Conservation (phyloP, 1,284 basidiomycete genomes). For the Ustilago hordei region DNA sequence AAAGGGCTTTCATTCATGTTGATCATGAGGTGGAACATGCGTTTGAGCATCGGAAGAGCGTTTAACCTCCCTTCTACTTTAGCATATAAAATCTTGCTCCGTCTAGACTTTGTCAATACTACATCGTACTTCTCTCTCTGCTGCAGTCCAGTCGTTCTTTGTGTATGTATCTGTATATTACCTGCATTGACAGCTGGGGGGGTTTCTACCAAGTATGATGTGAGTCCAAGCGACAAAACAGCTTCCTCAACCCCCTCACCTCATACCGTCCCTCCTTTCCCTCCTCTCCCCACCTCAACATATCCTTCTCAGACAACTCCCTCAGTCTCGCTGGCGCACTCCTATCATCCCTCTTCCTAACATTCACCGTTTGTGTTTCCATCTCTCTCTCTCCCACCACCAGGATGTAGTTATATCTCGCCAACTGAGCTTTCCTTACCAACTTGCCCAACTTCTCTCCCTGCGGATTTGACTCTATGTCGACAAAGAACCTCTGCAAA, state of each 20-base stretch:
- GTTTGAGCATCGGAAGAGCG: conserved; percentile 56
- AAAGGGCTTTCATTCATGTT: conserved; percentile 70
- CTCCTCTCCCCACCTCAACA: background rate
- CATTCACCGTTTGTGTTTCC: conserved; percentile 49
- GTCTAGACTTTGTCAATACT: background rate
- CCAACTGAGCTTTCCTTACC: conserved; percentile 58
- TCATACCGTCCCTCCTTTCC: conserved; percentile 18
- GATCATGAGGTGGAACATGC: conserved; percentile 61
- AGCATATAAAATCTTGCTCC: too few species aligned
- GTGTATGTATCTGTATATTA: background rate
- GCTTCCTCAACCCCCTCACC: conserved; percentile 15
- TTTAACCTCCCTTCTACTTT: conserved; percentile 13
- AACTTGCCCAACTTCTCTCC: conserved; percentile 60
- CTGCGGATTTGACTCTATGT: conserved; percentile 53
- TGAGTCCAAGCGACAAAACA: conserved; percentile 36
- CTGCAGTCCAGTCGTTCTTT: background rate
- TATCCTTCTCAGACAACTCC: conserved; percentile 13
- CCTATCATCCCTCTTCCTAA: conserved; percentile 51
- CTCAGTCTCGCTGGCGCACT: conserved; percentile 21
- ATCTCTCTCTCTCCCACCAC: conserved; percentile 65
- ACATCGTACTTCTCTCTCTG: background rate
- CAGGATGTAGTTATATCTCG: conserved; percentile 62
- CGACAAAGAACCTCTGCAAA: conserved; percentile 64
- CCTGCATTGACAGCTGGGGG: too few species aligned
- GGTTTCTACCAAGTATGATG: conserved; percentile 27